These are phyloP conservation scores for Clathrospora elynae DNA, from an alignment of 2,329 filamentous ascomycete genomes.

Conservation along the genomic window DNA sequence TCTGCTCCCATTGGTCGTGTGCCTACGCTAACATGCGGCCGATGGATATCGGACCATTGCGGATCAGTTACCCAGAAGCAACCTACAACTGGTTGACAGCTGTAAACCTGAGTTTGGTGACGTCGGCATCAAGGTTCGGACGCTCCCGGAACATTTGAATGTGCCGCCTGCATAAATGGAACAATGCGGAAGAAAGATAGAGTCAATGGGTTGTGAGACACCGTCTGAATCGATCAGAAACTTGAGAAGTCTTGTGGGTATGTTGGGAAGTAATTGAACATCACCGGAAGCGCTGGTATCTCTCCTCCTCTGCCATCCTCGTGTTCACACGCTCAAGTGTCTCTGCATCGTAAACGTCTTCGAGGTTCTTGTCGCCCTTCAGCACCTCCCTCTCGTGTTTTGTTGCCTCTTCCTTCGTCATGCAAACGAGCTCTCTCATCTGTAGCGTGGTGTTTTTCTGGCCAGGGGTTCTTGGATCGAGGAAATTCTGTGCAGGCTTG, in stretches of 20 bases:
- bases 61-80: not conserved
- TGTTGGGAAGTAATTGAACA: too few relatives aligned
- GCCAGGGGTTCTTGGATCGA: slow-evolving; percentile 69
- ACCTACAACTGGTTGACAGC: slow-evolving; percentile 1
- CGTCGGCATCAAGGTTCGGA: slow-evolving; percentile 2
- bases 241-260: not conserved
- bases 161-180: not conserved
- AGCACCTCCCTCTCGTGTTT: slow-evolving; percentile 81
- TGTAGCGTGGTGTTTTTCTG: slow-evolving; percentile 77
- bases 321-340: slow-evolving; percentile 70
- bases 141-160: not conserved
- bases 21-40: slow-evolving; percentile 6
- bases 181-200: not conserved
- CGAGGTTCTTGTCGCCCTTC: slow-evolving; percentile 66
- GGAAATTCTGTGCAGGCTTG: slow-evolving; percentile 64
- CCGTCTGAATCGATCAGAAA: not conserved
- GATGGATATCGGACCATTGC: slow-evolving; percentile 4
- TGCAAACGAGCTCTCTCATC: slow-evolving; percentile 76
- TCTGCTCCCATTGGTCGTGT: slow-evolving; percentile 11
- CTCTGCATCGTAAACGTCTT: slow-evolving; percentile 74
- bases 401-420: slow-evolving; percentile 89
- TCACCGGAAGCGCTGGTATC: slow-evolving; percentile 57
- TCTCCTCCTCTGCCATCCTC: slow-evolving; percentile 69
- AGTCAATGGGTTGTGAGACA: not conserved
- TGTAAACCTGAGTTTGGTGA: not conserved